Base-by-base conservation (phyloP, 2,329 filamentous ascomycete species). In the Nemania sp. region DNA sequence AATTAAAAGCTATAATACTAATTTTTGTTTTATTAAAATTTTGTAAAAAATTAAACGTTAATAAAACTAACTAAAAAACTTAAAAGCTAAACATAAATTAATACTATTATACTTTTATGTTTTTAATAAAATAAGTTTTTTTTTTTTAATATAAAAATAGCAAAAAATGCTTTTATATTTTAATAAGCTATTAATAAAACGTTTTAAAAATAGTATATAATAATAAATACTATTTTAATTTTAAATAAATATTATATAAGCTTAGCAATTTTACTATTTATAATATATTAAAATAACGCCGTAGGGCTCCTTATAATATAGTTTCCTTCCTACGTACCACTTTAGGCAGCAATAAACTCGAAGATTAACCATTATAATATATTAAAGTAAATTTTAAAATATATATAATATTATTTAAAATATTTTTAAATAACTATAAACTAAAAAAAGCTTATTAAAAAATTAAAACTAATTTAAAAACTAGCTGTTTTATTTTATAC, bases 391-490 rank as follows among this genome's bases (percentile, higher is more conserved):
- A 45, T 57, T 29, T n/a, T 35, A 45, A 20, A 43, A 45, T 57
- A 47, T 29, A n/a, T 29, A 6, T 45, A 47, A 62, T 49, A 55
- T 38, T 27, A 13, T 62, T 49, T 45, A 35, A 35, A 62, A 45
- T 62, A 20, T 55, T 47, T 62, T 8, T 26, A 55, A 3, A 20
- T 29, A 22, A 49, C n/a, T 24, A 62, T 38, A 47, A 35, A 62
- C 38, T 15, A 49, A 35, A 1, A 54, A n/a, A 43, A 61, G 8
- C 6, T 4, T 18, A 7, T 53, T 13, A 29, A 24, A 10, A 53
- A 61, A 29, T 26, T 62, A 26, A 64, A 57, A 15, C 43, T 51
- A 13, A 57, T 62, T 22, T n/a, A 43, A 24, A 49, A 62, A n/a
- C 51, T 32, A 15, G 13, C 45, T 22, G 15, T 54, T 24, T 2